phyloP scores from a whole-genome alignment of 768 basidiomycete species.

The Xerocomellus intermedius region DNA sequence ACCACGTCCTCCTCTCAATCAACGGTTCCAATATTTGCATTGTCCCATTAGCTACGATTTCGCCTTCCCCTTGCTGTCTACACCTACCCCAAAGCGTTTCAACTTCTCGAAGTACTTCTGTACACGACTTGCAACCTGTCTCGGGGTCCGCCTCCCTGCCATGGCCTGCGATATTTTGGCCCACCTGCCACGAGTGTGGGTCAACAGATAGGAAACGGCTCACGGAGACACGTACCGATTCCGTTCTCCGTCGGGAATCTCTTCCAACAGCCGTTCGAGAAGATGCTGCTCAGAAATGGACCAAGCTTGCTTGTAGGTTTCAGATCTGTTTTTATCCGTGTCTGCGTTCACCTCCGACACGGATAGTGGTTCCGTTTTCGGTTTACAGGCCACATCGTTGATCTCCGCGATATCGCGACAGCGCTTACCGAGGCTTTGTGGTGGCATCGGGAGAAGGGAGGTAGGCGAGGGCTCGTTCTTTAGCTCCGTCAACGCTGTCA shows the following conservation, averaged over 20 bases:
- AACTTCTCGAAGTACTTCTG: conserved; percentile 88
- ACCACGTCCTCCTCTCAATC: neutral
- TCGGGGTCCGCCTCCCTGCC: conserved; percentile 70
- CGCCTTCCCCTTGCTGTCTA: conserved; percentile 29
- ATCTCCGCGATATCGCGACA: conserved; percentile 22
- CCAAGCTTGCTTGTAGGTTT: conserved; percentile 87
- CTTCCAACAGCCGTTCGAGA: conserved; percentile 68
- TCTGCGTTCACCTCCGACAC: conserved; percentile 21
- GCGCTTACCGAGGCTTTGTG: conserved; percentile 28
- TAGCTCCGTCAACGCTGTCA: conserved; percentile 8
- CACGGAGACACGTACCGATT: conserved; percentile 50
- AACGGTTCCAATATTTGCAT: neutral
- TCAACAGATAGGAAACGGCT: conserved; percentile 5
- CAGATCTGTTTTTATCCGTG: conserved; percentile 31
- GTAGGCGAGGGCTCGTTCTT: conserved; percentile 8
- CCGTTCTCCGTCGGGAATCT: conserved; percentile 75
- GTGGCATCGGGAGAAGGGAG: conserved; percentile 9
- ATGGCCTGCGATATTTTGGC: conserved; percentile 80
- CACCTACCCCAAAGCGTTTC: conserved; percentile 65
- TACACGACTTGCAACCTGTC: conserved; percentile 86
- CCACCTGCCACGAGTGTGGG: conserved; percentile 48
- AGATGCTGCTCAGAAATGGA: conserved; percentile 72
- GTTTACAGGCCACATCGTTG: conserved; percentile 15
- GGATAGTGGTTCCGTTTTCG: conserved; percentile 14
- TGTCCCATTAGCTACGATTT: conserved; percentile 14